phyloP scores from a whole-genome alignment of 164 flowering plant genomes.

The Stephania japonica region DNA sequence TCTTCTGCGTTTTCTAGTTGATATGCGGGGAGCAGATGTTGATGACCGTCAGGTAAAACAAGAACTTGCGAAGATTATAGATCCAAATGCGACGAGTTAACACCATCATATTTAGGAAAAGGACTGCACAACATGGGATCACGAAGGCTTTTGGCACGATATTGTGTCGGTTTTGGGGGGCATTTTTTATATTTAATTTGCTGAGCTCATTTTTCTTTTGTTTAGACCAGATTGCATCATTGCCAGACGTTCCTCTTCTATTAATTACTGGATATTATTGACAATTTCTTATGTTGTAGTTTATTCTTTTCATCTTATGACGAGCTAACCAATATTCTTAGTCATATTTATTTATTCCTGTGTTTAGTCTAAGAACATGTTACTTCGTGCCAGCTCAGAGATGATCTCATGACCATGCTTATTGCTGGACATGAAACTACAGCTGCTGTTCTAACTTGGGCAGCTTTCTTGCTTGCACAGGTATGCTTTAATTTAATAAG shows the following conservation, averaged over 20 bases:
- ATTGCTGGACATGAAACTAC: conserved; percentile 99
- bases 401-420: conserved; percentile 98
- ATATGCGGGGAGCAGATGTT: conserved; percentile 94
- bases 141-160: no score
- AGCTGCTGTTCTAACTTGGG: conserved; percentile 99
- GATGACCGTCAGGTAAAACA: conserved; percentile 81
- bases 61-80: background rate
- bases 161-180: background rate
- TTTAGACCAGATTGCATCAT: background rate
- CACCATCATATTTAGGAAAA: background rate
- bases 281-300: background rate
- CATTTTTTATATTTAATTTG: background rate
- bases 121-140: background rate
- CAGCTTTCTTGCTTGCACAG: conserved; percentile 86
- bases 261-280: background rate
- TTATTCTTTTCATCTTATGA: background rate
- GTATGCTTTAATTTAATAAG: conserved; percentile 30
- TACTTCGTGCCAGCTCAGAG: conserved; percentile 62
- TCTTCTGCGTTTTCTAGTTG: conserved; percentile 88
- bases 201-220: background rate
- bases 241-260: conserved; percentile 8
- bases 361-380: background rate
- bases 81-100: background rate
- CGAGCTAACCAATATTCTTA: background rate
- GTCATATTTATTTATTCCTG: background rate